Conservation (phyloP, 352 stramenopile species). For the Plasmopara halstedii region DNA sequence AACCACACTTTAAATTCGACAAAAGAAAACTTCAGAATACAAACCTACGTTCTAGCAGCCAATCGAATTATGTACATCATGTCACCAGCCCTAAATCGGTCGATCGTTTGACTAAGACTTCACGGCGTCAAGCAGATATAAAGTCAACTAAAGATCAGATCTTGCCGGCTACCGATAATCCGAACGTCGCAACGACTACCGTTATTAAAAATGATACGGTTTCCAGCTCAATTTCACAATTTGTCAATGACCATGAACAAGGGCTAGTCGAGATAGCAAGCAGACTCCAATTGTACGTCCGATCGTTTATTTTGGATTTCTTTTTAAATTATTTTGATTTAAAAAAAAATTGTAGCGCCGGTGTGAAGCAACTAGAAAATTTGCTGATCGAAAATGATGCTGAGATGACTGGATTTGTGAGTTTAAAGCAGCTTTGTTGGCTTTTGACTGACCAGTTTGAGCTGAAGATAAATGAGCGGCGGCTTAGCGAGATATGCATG, state of each 20-base stretch:
- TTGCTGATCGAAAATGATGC: constrained; percentile 22
- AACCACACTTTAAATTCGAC: constrained; percentile 24
- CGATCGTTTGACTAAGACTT: constrained; percentile 1
- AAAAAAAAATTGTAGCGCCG: constrained; percentile 19
- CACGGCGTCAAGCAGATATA: constrained; percentile 3
- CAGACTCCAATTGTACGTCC: constrained; percentile 41
- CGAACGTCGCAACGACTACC: too few species aligned
- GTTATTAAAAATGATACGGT: too few species aligned
- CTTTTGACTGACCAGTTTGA: constrained; percentile 29
- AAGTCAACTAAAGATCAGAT: constrained; percentile 1
- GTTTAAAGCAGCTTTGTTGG: constrained; percentile 41
- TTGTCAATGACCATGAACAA: constrained; percentile 36
- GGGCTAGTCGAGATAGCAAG: constrained; percentile 41
- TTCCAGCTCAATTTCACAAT: too few species aligned
- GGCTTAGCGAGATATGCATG: constrained; percentile 50
- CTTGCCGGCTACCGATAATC: neutral
- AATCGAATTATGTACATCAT: constrained; percentile 14
- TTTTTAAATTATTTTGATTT: too few species aligned
- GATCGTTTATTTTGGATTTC: too few species aligned
- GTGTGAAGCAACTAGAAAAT: constrained; percentile 39
- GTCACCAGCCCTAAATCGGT: neutral
- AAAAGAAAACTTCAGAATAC: constrained; percentile 33
- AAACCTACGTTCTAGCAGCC: constrained; percentile 36
- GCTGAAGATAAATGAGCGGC: constrained; percentile 23
- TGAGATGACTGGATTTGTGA: constrained; percentile 32